Base-by-base conservation (phyloP, 2,329 filamentous ascomycete genomes). In the Aspergillus quadrilineatus region DNA sequence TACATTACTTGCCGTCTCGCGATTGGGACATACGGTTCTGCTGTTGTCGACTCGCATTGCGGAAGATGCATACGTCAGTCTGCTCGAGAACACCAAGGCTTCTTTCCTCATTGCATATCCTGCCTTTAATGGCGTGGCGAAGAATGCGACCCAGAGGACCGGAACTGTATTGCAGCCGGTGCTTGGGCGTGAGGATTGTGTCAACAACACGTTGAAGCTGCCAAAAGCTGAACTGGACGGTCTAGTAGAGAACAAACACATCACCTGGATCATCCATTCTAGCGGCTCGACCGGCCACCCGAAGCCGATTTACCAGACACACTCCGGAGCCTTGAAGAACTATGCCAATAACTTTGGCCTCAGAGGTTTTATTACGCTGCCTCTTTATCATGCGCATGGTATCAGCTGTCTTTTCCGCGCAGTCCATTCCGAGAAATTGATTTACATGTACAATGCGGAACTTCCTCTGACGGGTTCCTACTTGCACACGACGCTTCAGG, bases 281-380 rank as follows among this genome's bases (percentile, higher is more conserved):
- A 77, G 74, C 14, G 84, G 85, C 6, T 84, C 80, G 0, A 86
- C 85, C 0, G 84, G 85, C 0, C 73, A 86, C 0, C 85, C 85
- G 0, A 87, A 87, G 59, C 83, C 85, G 0, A 85, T 88, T 49
- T 83, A 78, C 56, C 79, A 84, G 51, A 82, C 79, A 0, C 82
- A 88, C 55, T 67, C 69, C 2, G 75, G 78, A 10, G 78, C 77
- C 4, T 69, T 85, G 7, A 73, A 73, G 4, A 82, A 81, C 51
- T 82, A 79, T 6, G 63, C 65, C 1, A 75, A 73, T 22, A 77
- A 75, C 32, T 76, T 79, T 56, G 73, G 71, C 1, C 65, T 82
- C 69, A 73, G 74, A 29, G 76, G 77, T 0, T 81, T 86, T 52
- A 75, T 83, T 43, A 81, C 83, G 1, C 70, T 84, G 1, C 84